Evolutionary conservation across 2,329 filamentous ascomycete genomes (phyloP).

Genomic region (Fusarium metavorans): DNA sequence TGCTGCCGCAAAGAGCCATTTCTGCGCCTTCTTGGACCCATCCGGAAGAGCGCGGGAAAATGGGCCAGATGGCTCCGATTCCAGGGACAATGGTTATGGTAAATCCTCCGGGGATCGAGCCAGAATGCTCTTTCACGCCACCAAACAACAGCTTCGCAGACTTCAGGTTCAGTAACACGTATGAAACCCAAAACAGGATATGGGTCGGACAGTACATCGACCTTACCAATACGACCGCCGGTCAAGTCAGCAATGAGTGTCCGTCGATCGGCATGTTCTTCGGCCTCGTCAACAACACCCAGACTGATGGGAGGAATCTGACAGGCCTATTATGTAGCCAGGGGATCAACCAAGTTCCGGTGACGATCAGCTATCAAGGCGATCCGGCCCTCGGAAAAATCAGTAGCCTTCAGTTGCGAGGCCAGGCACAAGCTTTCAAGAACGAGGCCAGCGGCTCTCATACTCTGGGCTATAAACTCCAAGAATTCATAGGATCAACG

Average conservation of each 20-base stretch:
- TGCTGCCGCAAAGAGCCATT: neutral
- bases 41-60: neutral
- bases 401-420: neutral
- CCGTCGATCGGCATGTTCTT: conserved; percentile 7
- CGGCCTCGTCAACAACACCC: neutral
- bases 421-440: neutral
- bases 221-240: neutral
- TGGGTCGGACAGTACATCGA: neutral
- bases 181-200: neutral
- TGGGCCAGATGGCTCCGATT: neutral
- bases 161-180: neutral
- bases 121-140: neutral
- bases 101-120: neutral
- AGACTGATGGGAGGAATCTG: neutral
- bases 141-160: neutral
- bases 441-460: neutral
- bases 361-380: neutral
- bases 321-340: conserved; percentile 7
- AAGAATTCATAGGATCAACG: no score
- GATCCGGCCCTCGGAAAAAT: neutral
- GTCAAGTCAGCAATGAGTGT: neutral
- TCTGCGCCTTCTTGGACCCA: neutral
- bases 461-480: neutral
- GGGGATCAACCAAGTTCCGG: neutral
- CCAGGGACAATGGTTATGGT: neutral